Conservation (phyloP, 1,284 basidiomycete species). For the Puccinia hordei region DNA sequence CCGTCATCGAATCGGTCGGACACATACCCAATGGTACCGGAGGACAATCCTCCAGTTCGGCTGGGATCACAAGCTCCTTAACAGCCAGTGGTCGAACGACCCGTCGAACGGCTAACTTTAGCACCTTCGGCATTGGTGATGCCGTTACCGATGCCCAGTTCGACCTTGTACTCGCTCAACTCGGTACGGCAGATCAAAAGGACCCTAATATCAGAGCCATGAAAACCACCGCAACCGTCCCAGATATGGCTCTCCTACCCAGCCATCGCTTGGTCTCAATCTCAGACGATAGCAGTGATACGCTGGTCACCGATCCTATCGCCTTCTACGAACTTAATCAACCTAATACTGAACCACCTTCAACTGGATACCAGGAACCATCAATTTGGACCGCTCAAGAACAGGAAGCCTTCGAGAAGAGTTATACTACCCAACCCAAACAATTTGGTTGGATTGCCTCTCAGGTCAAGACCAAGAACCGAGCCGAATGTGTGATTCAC, state of each 20-base stretch:
- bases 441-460: conserved; percentile 51
- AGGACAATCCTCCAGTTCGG: background rate
- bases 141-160: conserved; percentile 51
- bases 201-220: conserved; percentile 49
- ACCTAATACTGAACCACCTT: conserved; percentile 19
- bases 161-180: conserved; percentile 47
- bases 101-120: conserved; percentile 40
- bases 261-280: conserved; percentile 20
- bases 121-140: conserved; percentile 48
- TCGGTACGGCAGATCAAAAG: conserved; percentile 49
- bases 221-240: conserved; percentile 42
- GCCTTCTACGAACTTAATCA: conserved; percentile 36
- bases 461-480: conserved; percentile 41
- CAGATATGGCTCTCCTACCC: conserved; percentile 45
- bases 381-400: conserved; percentile 46
- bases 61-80: conserved; percentile 14
- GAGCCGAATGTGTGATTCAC: conserved; percentile 50
- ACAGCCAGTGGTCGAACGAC: conserved; percentile 35
- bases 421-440: conserved; percentile 46
- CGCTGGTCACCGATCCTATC: conserved; percentile 46
- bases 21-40: background rate
- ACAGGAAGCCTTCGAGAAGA: conserved; percentile 42
- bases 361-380: background rate
- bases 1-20: background rate
- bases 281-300: conserved; percentile 26